Percentiles rank a stretch among this genome's conserved stretches.
Conservation (phyloP, 2,329 filamentous ascomycete species). For the Monilinia aucupariae region DNA sequence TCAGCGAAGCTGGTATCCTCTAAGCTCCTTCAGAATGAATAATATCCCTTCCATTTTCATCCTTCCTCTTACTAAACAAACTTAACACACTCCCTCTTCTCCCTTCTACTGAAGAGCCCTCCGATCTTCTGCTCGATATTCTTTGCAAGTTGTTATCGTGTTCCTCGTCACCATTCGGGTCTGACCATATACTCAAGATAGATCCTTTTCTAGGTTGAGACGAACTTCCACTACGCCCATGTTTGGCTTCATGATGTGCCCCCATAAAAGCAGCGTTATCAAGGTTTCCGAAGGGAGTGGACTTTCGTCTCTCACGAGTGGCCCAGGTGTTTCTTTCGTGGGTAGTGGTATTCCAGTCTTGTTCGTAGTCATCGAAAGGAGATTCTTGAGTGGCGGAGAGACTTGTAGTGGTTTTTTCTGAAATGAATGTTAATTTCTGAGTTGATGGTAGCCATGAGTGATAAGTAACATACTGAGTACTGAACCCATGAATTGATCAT, state of each 20-base stretch:
- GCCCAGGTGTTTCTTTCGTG: conserved; percentile 11
- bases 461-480: neutral
- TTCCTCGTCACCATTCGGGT: conserved; percentile 9
- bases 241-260: conserved; percentile 4
- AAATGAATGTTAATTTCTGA: neutral
- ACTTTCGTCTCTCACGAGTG: conserved; percentile 2
- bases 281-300: conserved; percentile 8
- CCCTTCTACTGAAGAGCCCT: neutral
- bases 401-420: conserved; percentile 4
- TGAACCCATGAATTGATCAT: neutral
- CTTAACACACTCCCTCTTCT: conserved; percentile 11
- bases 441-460: neutral
- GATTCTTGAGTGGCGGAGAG: neutral
- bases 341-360: conserved; percentile 13
- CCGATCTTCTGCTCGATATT: conserved; percentile 6
- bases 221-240: neutral
- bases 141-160: neutral
- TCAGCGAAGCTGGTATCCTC: neutral
- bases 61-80: conserved; percentile 2
- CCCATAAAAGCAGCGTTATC: conserved; percentile 14
- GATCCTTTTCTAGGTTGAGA: neutral
- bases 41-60: conserved; percentile 12
- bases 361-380: conserved; percentile 16
- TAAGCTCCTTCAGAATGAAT: conserved; percentile 8
- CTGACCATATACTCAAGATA: conserved; percentile 11